Base-by-base conservation (phyloP, 108 stramenopile genomes). In the Skeletonema tropicum region DNA sequence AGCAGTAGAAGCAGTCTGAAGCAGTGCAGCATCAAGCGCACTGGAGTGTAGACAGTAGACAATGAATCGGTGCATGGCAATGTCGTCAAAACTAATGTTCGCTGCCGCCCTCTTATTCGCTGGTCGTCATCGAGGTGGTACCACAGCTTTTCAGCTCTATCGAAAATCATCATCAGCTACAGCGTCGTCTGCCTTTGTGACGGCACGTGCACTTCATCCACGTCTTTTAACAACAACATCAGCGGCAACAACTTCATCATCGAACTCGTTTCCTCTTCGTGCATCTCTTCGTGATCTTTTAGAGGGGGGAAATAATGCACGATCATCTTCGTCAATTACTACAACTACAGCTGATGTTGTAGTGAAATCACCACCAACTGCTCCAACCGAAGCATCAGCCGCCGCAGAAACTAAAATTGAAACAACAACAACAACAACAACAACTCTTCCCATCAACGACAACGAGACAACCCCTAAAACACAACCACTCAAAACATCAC, bases 231-330 rank as follows among this genome's bases (percentile, higher is more conserved):
- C 48, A 6, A 17, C 48, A 19, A 19, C 17, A 23, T 9, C 23
- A 55, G 6, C 0, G 19, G 23, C 15, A 29, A 29, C 15, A n/a
- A n/a, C n/a, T n/a, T n/a, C n/a, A 5, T 23, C 8, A 5, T 48
- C 48, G 0, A 19, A n/a, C 52, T 55, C 52, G 4, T 23, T n/a
- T 55, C 52, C 21, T 55, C 23, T 21, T 55, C 21, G 23, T 23
- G 52, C 52, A 55, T 55, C 52, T 9, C 52, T 55, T 55, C 52
- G 52, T 23, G 52, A 55, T 55, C 52, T 55, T 3, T 9, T 55
- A 9, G 52, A 55, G 19, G 52, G 52, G 17, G 23, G 23, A 25
- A 25, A 7, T 25, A 23, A 17, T 55, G 26, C 26, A 1, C 52
- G 52, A 55, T 55, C 52, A 55, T 19, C 23, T 19, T 19, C 52